Evolutionary conservation across 2,329 filamentous ascomycete genomes (phyloP), one percentile per base, ranked within the genome.

Genomic region (Penicillium sp.): DNA sequence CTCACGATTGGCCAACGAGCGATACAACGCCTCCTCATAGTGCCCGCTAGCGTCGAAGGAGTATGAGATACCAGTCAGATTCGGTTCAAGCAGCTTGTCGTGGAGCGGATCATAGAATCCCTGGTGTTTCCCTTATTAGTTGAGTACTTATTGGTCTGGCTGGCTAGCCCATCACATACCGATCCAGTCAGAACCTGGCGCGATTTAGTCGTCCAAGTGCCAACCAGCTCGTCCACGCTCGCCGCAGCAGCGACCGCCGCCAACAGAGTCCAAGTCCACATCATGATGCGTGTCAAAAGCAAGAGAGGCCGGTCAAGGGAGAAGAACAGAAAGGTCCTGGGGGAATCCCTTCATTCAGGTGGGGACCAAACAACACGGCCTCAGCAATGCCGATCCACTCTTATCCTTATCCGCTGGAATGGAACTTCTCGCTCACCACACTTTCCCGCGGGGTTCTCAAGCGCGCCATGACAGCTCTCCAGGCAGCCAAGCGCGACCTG

Each of bases 401-500:
- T 48, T 51, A 53, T 53, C 50, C 34, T 40, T 51, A 45, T 48
- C 47, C 35, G 5, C 32, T 39, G 47, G 42, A 48, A 51, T 47
- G 45, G 11, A 37, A 38, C 17, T 28, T 42, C 27, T 23, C 31
- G 13, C 28, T 20, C 25, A 31, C 35, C 33, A 38, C 20, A 15
- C 21, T 45, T 45, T 50, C 43, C 49, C 43, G 40, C 43, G 41
- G 43, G 37, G 34, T 38, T 36, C 18, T 21, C 18, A 23, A 25
- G 19, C 17, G 19, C 34, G 50, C 33, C 15, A 62, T 63, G 45
- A 81, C 80, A 75, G 68, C 77, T 36, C 67, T 89, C 39, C 75
- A 75, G 49, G 73, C 76, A 42, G 81, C 85, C 30, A 95, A 95
- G 70, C 83, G 84, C 60, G 83, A 87, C 54, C 72, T 95, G 46